phyloP scores from a whole-genome alignment of 148 eudicot genomes.

The Persicaria tinctoria region DNA sequence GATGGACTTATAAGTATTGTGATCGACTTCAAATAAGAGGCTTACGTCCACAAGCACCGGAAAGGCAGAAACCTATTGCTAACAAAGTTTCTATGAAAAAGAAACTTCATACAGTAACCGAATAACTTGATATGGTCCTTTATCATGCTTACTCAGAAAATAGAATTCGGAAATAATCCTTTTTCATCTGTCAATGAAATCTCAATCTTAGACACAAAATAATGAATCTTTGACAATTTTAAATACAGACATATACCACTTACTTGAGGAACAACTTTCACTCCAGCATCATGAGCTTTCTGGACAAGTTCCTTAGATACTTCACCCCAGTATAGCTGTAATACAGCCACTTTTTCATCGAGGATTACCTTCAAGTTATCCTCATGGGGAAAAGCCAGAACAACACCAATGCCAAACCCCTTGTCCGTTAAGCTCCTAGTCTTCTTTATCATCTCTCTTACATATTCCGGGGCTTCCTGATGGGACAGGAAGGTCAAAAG shows the following conservation, averaged over 20 bases:
- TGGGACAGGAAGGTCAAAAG: not conserved
- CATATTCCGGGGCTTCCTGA: conserved; percentile 79
- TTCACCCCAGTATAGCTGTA: conserved; percentile 92
- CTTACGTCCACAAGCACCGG: not conserved
- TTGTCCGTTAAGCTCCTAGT: conserved; percentile 69
- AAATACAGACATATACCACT: conserved; percentile 1
- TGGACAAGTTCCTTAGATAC: conserved; percentile 58
- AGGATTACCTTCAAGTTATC: conserved; percentile 74
- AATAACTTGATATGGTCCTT: not conserved
- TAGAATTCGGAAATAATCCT: not conserved
- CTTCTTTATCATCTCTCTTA: conserved; percentile 78
- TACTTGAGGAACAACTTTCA: conserved; percentile 92
- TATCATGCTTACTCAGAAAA: not conserved
- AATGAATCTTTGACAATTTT: not conserved
- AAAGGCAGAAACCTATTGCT: not conserved
- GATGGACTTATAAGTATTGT: not conserved
- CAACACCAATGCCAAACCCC: conserved; percentile 81
- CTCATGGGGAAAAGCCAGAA: conserved; percentile 84
- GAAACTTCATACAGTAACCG: not conserved
- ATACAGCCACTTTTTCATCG: conserved; percentile 75
- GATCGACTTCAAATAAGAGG: not conserved
- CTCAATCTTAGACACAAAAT: not conserved
- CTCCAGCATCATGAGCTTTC: conserved; percentile 78
- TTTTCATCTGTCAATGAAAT: not conserved
- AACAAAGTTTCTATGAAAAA: not conserved